Base-by-base conservation (phyloP, 2,329 filamentous ascomycete genomes). In the Aspergillus thermomutatus region DNA sequence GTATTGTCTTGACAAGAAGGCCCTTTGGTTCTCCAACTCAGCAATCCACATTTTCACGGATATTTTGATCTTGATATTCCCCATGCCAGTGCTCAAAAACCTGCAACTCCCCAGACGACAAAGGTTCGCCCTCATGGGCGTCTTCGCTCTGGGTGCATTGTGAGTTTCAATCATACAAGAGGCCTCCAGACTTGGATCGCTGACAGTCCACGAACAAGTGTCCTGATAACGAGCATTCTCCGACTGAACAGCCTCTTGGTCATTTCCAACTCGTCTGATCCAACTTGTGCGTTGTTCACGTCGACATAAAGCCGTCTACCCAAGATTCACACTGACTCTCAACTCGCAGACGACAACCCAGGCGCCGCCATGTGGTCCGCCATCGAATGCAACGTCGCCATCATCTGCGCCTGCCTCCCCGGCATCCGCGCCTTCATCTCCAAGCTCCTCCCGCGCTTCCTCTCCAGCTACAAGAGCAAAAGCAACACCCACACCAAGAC, bases 121-220 rank as follows among this genome's bases (percentile, higher is more conserved):
- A 55, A 79, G 77, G 57, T 43, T 66, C 4, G 75, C 73, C 1
- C 62, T 79, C 23, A 70, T 76, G 55, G 64, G 66, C 10, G 67
- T 78, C n/a, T 79, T 79, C 50, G 69, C 72, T 0, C 64, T 79
- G 0, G 77, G 77, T 45, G 67, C 66, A 62, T 78, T 78, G 76
- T 78, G 62, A 56, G 75, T 67, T 49, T 34, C 28, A 19, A 21
- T 19, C 21, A 10, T 41, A 17, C 5, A 7, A 21, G 3, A 6
- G 2, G 52, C 40, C 19, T 48, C 3, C 11, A 52, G 9, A 55
- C 41, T 40, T 47, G 56, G 28, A 49, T 60, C 37, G 55, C 34
- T 53, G 14, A 34, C 67, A 70, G 17, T 60, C 68, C 14, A 21
- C 58, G 62, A 55, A 63, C 5, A 11, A 76, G 75, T 50, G 68